phyloP scores from a whole-genome alignment of 1,284 basidiomycete genomes.

The Schizophyllum amplum region DNA sequence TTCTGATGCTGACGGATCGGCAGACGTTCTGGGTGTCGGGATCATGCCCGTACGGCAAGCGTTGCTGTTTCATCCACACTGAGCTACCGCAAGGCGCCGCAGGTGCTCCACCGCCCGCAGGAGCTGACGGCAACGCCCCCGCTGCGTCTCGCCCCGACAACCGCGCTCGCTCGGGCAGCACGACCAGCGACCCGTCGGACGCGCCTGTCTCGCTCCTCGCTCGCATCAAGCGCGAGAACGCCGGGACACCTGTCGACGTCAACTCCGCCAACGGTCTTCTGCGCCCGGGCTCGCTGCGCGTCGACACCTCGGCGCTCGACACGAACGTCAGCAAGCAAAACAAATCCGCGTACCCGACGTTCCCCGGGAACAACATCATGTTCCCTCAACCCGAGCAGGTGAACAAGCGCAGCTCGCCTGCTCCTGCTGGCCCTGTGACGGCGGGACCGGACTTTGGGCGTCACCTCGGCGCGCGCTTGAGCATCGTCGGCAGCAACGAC shows the following conservation, averaged over 20 bases:
- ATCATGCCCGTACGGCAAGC: constrained; percentile 83
- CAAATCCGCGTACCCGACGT: constrained; percentile 71
- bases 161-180: constrained; percentile 62
- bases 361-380: constrained; percentile 30
- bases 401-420: constrained; percentile 36
- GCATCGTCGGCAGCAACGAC: constrained; percentile 64
- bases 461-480: constrained; percentile 55
- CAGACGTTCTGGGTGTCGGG: constrained; percentile 89
- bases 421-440: constrained; percentile 64
- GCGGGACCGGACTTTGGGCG: constrained; percentile 76
- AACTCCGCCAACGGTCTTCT: constrained; percentile 31
- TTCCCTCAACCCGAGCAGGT: constrained; percentile 54
- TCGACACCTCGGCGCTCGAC: constrained; percentile 51
- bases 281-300: constrained; percentile 52
- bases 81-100: constrained; percentile 60
- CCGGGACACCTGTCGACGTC: constrained; percentile 9
- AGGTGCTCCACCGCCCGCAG: constrained; percentile 25
- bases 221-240: constrained; percentile 55
- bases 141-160: constrained; percentile 42
- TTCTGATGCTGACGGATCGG: constrained; percentile 13
- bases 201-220: constrained; percentile 61
- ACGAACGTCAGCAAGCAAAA: constrained; percentile 54
- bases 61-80: constrained; percentile 87
- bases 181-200: constrained; percentile 72
- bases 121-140: constrained; percentile 41